Conservation (phyloP, 1,139 yeast species). For the Pichia sp. region DNA sequence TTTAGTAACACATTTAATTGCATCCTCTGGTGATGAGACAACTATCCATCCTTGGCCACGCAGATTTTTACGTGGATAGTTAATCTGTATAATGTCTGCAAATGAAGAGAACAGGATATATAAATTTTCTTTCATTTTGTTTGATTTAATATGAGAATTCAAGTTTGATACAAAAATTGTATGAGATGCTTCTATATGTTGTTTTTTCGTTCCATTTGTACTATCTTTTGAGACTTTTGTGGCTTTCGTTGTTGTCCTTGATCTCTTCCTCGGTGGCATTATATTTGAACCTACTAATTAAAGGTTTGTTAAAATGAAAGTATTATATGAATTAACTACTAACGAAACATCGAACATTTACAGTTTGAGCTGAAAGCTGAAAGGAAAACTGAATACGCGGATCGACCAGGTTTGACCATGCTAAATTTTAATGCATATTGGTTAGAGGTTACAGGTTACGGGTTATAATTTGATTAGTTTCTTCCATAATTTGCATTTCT, state of each 20-base stretch:
- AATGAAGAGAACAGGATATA: conserved; percentile 59
- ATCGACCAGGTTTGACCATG: no score
- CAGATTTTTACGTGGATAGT: conserved; percentile 41
- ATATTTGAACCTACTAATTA: no score
- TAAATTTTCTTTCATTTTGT: conserved; percentile 45
- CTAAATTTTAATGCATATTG: no score
- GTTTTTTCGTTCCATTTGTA: conserved; percentile 4
- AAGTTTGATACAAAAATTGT: conserved; percentile 61
- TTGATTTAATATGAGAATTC: conserved; percentile 51
- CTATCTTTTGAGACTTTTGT: neutral
- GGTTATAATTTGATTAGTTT: no score
- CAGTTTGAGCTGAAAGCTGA: no score
- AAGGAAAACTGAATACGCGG: no score
- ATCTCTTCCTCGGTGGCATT: conserved; percentile 17
- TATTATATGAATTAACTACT: no score
- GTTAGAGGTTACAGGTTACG: no score
- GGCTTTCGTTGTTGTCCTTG: neutral
- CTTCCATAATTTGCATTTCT: no score
- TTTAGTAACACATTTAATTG: conserved; percentile 44
- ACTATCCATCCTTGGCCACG: conserved; percentile 78
- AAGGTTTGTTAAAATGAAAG: no score
- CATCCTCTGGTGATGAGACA: conserved; percentile 43
- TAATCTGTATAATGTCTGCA: conserved; percentile 61
- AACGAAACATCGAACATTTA: no score
- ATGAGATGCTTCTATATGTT: conserved; percentile 8